These are phyloP conservation scores for Populus tomentosa DNA, from an alignment of 441 rosid genomes.

Conservation along the genomic window DNA sequence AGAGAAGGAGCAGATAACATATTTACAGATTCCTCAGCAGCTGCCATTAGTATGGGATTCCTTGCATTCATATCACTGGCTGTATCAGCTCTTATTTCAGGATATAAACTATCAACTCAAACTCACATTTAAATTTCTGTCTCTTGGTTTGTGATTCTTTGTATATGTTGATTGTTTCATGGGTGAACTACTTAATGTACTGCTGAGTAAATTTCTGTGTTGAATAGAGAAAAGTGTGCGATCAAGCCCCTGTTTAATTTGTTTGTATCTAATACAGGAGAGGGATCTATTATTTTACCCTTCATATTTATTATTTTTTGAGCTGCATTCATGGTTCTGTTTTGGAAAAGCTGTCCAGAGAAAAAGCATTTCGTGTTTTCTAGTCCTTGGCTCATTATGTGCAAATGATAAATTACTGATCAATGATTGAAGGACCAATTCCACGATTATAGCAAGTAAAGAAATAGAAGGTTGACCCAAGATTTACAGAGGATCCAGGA, in stretches of 20 bases:
- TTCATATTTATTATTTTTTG: background rate
- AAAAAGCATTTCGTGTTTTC: background rate
- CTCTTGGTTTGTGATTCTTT: constrained; percentile 5
- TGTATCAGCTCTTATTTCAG: constrained; percentile 62
- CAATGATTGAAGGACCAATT: background rate
- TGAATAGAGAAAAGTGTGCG: background rate
- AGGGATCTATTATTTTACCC: background rate
- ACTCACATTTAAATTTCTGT: constrained; percentile 38
- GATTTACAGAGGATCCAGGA: background rate
- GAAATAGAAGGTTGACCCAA: background rate
- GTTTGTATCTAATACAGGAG: background rate
- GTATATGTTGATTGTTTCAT: constrained; percentile 10
- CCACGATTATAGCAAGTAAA: background rate
- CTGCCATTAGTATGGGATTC: constrained; percentile 66
- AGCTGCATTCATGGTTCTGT: background rate
- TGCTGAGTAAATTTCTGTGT: constrained; percentile 11
- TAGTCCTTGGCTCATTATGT: background rate
- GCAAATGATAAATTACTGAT: background rate
- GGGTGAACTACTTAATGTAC: background rate
- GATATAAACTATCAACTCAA: constrained; percentile 63
- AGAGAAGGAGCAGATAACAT: constrained; percentile 51
- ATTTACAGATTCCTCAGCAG: constrained; percentile 66
- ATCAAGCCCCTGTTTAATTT: background rate
- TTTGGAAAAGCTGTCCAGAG: background rate
- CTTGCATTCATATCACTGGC: constrained; percentile 61